These are phyloP conservation scores for Stropharia rugosoannulata DNA, from an alignment of 768 basidiomycete species.

Conservation along the genomic window DNA sequence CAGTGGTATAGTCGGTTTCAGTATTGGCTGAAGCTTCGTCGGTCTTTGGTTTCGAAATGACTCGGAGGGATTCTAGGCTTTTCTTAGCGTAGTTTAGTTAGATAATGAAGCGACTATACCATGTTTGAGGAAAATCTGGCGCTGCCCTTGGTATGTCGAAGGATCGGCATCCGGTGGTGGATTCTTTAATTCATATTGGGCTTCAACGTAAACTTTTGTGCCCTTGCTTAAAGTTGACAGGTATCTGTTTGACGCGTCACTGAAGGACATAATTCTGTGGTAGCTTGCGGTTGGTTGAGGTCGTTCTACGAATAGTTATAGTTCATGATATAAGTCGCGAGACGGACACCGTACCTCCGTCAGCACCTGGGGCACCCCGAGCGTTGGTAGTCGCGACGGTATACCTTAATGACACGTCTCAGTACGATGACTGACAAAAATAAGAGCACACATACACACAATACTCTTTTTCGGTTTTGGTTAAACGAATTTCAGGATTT, in stretches of 20 bases:
- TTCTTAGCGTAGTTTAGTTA: constrained; percentile 3
- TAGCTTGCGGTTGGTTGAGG: constrained; percentile 57
- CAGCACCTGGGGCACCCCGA: constrained; percentile 54
- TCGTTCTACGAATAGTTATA: constrained; percentile 41
- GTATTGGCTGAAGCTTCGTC: constrained; percentile 2
- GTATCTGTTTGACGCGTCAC: constrained; percentile 56
- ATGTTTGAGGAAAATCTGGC: constrained; percentile 81
- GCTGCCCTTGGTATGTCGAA: constrained; percentile 66
- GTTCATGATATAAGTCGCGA: background rate
- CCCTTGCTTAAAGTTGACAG: constrained; percentile 70
- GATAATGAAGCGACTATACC: constrained; percentile 41
- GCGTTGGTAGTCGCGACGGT: constrained; percentile 72
- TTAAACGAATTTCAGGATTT: constrained; percentile 68
- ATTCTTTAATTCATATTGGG: constrained; percentile 73
- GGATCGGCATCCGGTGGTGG: constrained; percentile 67
- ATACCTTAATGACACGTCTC: constrained; percentile 48
- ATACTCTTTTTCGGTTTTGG: constrained; percentile 78
- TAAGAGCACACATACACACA: constrained; percentile 50
- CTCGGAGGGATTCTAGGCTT: constrained; percentile 50
- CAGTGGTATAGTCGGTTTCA: background rate
- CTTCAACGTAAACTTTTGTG: constrained; percentile 77
- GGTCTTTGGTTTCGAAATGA: constrained; percentile 37
- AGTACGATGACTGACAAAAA: background rate
- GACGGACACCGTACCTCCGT: constrained; percentile 50
- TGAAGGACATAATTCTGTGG: constrained; percentile 78